Conservation (phyloP, 2,329 filamentous ascomycete genomes). For the Phaeosphaeriaceae sp. region DNA sequence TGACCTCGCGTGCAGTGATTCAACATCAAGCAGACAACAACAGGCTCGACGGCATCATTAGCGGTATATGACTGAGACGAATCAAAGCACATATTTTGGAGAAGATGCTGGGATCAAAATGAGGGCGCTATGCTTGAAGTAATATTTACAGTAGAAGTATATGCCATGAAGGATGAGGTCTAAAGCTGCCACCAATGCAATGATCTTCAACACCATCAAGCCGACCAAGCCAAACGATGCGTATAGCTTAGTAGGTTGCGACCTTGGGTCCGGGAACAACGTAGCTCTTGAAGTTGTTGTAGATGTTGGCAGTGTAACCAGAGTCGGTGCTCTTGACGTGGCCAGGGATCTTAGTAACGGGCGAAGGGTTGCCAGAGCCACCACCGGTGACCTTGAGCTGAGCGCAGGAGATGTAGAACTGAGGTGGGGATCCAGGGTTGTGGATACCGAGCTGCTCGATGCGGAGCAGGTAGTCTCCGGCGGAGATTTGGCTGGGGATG, state of each 20-base stretch:
- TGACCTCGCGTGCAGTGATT: neutral
- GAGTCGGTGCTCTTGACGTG: conserved; percentile 43
- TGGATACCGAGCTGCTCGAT: conserved; percentile 59
- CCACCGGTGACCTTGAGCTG: conserved; percentile 56
- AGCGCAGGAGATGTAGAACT: conserved; percentile 51
- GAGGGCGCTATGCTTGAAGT: conserved; percentile 1
- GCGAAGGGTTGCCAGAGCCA: conserved; percentile 30
- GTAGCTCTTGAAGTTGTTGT: conserved; percentile 47
- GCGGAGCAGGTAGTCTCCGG: conserved; percentile 57
- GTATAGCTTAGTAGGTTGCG: conserved; percentile 39
- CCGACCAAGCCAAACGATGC: neutral
- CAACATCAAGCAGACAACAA: neutral
- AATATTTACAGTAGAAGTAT: conserved; percentile 8
- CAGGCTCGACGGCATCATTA: neutral
- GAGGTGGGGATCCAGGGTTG: conserved; percentile 40
- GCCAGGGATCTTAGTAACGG: conserved; percentile 43
- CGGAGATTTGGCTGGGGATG: conserved; percentile 51
- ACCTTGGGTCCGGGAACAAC: conserved; percentile 46
- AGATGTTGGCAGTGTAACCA: conserved; percentile 49
- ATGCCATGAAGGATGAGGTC: neutral
- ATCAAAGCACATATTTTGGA: neutral
- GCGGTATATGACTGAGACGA: neutral
- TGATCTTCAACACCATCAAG: neutral
- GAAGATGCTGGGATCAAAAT: neutral
- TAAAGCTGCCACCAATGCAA: neutral